Conservation (phyloP, 306 rosid genomes). For the Mimosa pudica region DNA sequence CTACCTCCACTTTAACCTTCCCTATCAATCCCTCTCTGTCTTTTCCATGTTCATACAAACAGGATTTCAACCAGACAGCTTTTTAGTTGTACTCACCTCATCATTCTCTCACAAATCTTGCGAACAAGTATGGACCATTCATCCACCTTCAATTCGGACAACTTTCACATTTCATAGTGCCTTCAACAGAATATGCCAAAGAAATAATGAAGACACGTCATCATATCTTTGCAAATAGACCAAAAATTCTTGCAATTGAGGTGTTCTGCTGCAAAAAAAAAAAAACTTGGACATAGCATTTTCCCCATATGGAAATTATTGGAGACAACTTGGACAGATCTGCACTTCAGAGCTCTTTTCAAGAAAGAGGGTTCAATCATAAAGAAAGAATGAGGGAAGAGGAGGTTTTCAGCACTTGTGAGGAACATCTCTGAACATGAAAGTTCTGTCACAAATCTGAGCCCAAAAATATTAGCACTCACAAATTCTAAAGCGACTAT, state of each 20-base stretch:
- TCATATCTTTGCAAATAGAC: not conserved
- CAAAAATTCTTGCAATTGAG: not conserved
- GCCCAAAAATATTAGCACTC: not conserved
- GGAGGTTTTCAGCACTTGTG: not conserved
- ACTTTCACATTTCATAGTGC: not conserved
- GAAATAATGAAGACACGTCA: not conserved
- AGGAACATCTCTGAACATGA: not conserved
- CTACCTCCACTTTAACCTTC: slow-evolving; percentile 31
- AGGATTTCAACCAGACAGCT: slow-evolving; percentile 30
- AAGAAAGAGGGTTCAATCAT: not conserved
- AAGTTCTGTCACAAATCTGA: slow-evolving; percentile 25
- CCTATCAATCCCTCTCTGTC: slow-evolving; percentile 18
- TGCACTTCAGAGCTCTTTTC: not conserved
- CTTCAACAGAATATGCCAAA: not conserved
- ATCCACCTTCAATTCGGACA: not conserved
- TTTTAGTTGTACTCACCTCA: not conserved
- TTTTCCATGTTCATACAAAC: slow-evolving; percentile 3
- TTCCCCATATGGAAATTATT: not conserved
- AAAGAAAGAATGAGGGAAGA: not conserved
- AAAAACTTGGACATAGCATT: not conserved
- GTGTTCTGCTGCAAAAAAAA: not conserved
- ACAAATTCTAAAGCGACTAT: not conserved
- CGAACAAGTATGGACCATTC: not conserved
- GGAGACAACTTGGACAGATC: not conserved
- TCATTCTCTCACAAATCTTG: not conserved